Conservation (phyloP, 306 rosid species). For the Potentilla sterilis region DNA sequence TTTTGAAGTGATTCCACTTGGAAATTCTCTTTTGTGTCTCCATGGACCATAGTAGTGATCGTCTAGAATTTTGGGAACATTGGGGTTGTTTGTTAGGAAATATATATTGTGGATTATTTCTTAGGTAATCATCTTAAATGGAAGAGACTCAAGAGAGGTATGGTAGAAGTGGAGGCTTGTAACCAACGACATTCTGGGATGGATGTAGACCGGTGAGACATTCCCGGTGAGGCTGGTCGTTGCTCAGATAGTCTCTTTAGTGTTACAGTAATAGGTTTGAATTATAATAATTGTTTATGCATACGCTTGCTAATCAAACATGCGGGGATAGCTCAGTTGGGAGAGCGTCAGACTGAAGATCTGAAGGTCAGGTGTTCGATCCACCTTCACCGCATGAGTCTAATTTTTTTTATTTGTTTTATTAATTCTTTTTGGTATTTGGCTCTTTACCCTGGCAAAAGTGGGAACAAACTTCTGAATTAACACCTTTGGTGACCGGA, state of each 20-base stretch:
- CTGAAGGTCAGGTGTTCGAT: conserved; percentile 25
- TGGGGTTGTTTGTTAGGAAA: too few relatives aligned
- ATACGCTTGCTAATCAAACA: accelerated
- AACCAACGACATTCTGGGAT: not conserved
- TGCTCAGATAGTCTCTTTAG: too few relatives aligned
- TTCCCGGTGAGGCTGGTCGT: not conserved
- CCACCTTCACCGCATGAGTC: conserved; percentile 25
- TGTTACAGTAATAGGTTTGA: too few relatives aligned
- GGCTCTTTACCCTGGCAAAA: too few relatives aligned
- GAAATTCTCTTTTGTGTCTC: too few relatives aligned
- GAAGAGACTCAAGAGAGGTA: not conserved
- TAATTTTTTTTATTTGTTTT: not conserved
- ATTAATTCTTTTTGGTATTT: not conserved
- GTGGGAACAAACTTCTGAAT: too few relatives aligned
- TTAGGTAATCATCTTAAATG: not conserved
- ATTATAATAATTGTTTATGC: accelerated
- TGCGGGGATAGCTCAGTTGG: conserved; percentile 37
- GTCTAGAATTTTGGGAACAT: not conserved
- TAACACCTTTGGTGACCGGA: too few relatives aligned
- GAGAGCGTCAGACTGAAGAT: conserved; percentile 14
- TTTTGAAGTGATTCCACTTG: too few relatives aligned
- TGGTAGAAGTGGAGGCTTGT: not conserved
- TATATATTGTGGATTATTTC: not conserved
- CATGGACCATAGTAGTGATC: not conserved
- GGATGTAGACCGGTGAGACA: not conserved